A percentile compares a stretch with the other conserved stretches of the same genome.
These are phyloP conservation scores for Camellia granthamiana DNA, from an alignment of 148 eudicot species.

Conservation along the genomic window DNA sequence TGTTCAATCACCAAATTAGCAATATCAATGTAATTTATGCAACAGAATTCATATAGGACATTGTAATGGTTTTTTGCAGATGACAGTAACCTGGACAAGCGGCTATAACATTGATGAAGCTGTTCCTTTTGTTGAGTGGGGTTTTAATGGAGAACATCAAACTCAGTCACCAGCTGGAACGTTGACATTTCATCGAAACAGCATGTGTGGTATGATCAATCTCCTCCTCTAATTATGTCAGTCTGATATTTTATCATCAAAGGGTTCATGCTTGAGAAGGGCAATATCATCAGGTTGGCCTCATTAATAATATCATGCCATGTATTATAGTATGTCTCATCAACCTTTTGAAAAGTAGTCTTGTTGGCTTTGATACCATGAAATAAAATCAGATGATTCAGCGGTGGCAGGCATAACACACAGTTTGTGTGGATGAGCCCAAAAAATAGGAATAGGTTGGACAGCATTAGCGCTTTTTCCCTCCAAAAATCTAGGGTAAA, in stretches of 20 bases:
- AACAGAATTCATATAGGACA: background rate
- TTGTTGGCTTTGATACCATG: too few species aligned
- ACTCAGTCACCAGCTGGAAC: conserved; percentile 54
- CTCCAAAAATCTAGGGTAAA: background rate
- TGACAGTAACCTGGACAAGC: conserved; percentile 69
- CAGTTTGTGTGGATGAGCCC: background rate
- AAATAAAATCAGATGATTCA: too few species aligned
- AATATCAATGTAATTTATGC: background rate
- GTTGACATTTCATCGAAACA: conserved; percentile 46
- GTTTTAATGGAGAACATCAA: conserved; percentile 19
- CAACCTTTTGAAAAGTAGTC: background rate
- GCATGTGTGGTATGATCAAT: conserved; percentile 45
- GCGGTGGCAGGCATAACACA: too few species aligned
- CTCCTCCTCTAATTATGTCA: conserved; percentile 23
- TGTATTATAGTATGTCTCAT: background rate
- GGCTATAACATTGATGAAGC: conserved; percentile 58
- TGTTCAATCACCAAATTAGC: background rate
- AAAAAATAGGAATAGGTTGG: background rate
- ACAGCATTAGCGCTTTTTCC: background rate
- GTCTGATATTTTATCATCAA: conserved; percentile 15
- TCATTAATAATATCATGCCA: background rate
- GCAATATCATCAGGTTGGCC: background rate
- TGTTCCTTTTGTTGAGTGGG: conserved; percentile 55
- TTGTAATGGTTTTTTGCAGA: conserved; percentile 23
- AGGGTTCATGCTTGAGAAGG: background rate